These are phyloP conservation scores for Alternaria sp. DNA, from an alignment of 2,329 filamentous ascomycete genomes.

Conservation along the genomic window DNA sequence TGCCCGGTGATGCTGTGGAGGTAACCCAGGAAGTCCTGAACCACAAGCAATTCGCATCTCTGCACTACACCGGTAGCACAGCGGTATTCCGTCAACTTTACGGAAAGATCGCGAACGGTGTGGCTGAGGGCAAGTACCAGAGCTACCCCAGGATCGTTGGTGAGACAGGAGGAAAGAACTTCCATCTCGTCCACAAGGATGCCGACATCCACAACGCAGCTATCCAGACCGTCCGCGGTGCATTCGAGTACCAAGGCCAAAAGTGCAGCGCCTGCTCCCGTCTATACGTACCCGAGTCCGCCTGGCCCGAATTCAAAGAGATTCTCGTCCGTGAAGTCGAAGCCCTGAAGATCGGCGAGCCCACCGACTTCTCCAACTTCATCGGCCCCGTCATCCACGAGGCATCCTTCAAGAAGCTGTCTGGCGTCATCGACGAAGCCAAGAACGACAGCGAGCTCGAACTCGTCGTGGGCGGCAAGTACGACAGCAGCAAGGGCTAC, in stretches of 20 bases:
- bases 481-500: slow-evolving; percentile 80
- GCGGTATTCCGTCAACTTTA: slow-evolving; percentile 89
- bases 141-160: slow-evolving; percentile 89
- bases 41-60: slow-evolving; percentile 82
- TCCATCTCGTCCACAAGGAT: slow-evolving; percentile 79
- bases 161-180: slow-evolving; percentile 94
- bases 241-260: slow-evolving; percentile 90
- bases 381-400: slow-evolving; percentile 87
- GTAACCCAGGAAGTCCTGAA: slow-evolving; percentile 78
- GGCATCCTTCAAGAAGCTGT: slow-evolving; percentile 80
- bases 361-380: slow-evolving; percentile 77
- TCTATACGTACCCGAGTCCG: slow-evolving; percentile 75
- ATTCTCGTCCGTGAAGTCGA: slow-evolving; percentile 71
- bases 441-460: slow-evolving; percentile 75
- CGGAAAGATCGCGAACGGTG: slow-evolving; percentile 80
- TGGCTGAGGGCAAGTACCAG: slow-evolving; percentile 80
- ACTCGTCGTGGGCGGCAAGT: slow-evolving; percentile 75
- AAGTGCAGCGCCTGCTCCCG: slow-evolving; percentile 89
- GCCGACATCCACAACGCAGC: slow-evolving; percentile 81
- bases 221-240: slow-evolving; percentile 81
- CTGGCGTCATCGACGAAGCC: slow-evolving; percentile 77
- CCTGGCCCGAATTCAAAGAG: slow-evolving; percentile 74
- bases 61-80: slow-evolving; percentile 95
- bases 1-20: slow-evolving; percentile 85
- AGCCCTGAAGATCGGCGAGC: slow-evolving; percentile 73